Conservation (phyloP, 2,329 filamentous ascomycete genomes). For the Colletotrichum trifolii region DNA sequence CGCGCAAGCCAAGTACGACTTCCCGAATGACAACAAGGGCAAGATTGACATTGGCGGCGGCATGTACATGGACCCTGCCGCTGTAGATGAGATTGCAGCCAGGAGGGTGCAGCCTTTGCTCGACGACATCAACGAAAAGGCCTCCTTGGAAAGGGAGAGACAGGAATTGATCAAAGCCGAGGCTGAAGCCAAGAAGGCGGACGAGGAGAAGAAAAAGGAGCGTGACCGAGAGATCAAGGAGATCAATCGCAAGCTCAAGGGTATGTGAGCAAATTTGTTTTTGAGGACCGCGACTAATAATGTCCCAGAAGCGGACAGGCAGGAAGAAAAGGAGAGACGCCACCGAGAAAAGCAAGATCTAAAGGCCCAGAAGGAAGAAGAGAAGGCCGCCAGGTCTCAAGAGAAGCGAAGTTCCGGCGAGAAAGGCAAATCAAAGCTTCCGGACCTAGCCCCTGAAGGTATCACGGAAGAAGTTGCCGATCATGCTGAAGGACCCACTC, state of each 20-base stretch:
- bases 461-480: conserved; percentile 3
- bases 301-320: conserved; percentile 58
- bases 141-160: conserved; percentile 76
- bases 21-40: conserved; percentile 53
- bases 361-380: conserved; percentile 60
- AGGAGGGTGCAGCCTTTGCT: conserved; percentile 83
- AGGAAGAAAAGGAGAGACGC: conserved; percentile 55
- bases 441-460: conserved; percentile 36
- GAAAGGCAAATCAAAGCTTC: conserved; percentile 57
- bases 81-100: conserved; percentile 83
- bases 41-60: conserved; percentile 81
- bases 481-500: background rate
- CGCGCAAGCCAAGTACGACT: conserved; percentile 72
- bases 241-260: conserved; percentile 65
- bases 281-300: background rate
- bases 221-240: conserved; percentile 62
- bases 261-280: conserved; percentile 55
- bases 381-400: conserved; percentile 63
- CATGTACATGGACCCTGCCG: conserved; percentile 80
- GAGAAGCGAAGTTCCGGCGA: conserved; percentile 63
- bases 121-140: conserved; percentile 85
- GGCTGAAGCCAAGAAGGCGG: conserved; percentile 71
- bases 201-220: conserved; percentile 66
- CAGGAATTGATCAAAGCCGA: conserved; percentile 72
- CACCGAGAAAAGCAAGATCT: conserved; percentile 63